These are phyloP conservation scores for Trifolium dubium DNA, from an alignment of 306 rosid species.

Conservation along the genomic window DNA sequence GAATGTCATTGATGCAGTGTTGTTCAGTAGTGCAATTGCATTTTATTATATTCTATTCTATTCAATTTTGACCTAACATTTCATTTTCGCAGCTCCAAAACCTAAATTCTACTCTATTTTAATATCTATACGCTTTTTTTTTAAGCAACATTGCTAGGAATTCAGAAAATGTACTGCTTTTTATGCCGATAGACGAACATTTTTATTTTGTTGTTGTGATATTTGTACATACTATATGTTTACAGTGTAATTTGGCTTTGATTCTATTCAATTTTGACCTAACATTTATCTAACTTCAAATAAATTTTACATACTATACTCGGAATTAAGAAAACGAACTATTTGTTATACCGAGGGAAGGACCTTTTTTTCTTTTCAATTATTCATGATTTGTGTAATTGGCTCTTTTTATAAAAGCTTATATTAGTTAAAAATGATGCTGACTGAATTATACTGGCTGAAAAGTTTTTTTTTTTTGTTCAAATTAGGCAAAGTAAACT, in stretches of 20 bases:
- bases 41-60: background rate
- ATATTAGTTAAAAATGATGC: background rate
- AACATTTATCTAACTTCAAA: background rate
- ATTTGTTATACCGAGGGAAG: constrained; percentile 13
- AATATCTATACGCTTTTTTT: background rate
- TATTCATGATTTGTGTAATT: background rate
- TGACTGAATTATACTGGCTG: background rate
- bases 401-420: background rate
- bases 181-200: too few species aligned
- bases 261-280: constrained; percentile 27
- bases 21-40: background rate
- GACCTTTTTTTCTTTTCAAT: background rate
- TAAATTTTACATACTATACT: background rate
- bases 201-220: too few species aligned
- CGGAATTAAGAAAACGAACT: background rate
- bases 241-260: background rate
- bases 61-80: constrained; percentile 21
- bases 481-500: background rate
- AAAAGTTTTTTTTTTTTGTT: background rate
- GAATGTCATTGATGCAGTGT: background rate
- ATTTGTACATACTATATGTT: too few species aligned
- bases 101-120: background rate
- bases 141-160: background rate
- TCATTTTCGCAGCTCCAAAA: background rate
- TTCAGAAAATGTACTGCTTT: background rate